Evolutionary conservation across 371 early-diverging fungal species (phyloP).

Genomic region (Syncephalis fuscata): DNA sequence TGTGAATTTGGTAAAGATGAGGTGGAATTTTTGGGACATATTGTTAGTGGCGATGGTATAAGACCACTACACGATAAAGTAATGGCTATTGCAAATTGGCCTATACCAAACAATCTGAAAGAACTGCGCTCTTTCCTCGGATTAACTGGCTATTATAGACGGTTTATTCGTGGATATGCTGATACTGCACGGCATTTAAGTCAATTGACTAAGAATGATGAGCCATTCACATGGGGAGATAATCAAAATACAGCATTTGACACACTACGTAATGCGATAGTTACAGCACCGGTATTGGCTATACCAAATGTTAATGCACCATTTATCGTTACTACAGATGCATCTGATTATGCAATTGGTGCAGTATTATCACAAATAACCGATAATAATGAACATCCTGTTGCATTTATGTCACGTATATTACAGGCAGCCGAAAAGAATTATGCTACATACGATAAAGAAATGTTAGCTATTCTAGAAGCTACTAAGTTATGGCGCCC

Average conservation of each 20-base stretch:
- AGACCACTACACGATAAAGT: constrained; percentile 16
- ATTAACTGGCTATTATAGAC: constrained; percentile 23
- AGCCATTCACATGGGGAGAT: constrained; percentile 15
- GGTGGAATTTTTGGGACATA: constrained; percentile 26
- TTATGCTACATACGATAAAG: constrained; percentile 3
- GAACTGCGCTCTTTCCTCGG: constrained; percentile 30
- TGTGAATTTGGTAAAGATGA: constrained; percentile 19
- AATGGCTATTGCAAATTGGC: constrained; percentile 16
- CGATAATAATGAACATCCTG: constrained; percentile 3
- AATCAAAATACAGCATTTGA: constrained; percentile 17
- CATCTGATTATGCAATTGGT: constrained; percentile 23
- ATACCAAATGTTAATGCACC: constrained; percentile 9
- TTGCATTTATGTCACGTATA: constrained; percentile 5
- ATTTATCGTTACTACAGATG: constrained; percentile 24
- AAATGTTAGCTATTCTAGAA: too few species aligned
- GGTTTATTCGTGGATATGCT: constrained; percentile 23
- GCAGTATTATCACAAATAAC: constrained; percentile 20
- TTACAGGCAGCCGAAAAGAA: constrained; percentile 5
- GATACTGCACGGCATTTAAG: constrained; percentile 19
- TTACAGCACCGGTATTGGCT: constrained; percentile 13
- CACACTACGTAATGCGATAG: constrained; percentile 15
- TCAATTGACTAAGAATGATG: constrained; percentile 15
- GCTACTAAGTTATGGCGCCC: too few species aligned
- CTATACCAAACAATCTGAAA: constrained; percentile 10
- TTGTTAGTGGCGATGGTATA: constrained; percentile 11